Evolutionary conservation across 768 basidiomycete species (phyloP).

Genomic region (Russula sp.): DNA sequence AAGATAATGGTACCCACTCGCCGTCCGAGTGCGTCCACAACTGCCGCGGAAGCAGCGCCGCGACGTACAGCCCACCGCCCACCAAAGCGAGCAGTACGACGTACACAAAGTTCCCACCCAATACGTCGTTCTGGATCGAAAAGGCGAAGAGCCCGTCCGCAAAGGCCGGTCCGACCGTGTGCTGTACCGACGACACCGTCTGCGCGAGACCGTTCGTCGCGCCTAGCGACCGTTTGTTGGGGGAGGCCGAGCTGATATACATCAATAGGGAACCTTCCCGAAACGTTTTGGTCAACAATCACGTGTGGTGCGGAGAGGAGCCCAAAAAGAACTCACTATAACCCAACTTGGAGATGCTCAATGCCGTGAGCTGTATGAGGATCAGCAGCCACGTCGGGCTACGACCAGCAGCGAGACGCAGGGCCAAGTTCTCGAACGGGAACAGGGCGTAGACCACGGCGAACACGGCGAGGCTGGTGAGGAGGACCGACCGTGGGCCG

Average conservation of each 20-base stretch:
- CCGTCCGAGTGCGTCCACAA: neutral
- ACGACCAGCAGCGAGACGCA: neutral
- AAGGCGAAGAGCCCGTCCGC: conserved; percentile 60
- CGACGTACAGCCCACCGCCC: neutral
- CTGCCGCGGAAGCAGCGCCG: neutral
- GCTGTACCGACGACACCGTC: conserved; percentile 32
- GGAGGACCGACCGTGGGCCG: neutral
- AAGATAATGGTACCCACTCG: neutral
- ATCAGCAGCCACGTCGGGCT: neutral
- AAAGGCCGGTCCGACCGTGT: conserved; percentile 44
- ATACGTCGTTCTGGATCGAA: conserved; percentile 39
- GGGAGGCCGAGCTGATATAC: conserved; percentile 55
- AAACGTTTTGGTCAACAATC: too few relatives aligned
- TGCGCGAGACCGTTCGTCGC: conserved; percentile 52
- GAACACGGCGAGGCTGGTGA: conserved; percentile 23
- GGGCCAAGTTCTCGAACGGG: conserved; percentile 18
- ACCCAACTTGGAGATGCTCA: neutral
- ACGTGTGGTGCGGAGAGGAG: too few relatives aligned
- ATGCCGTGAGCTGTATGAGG: neutral
- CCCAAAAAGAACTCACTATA: neutral
- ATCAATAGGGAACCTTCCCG: conserved; percentile 66
- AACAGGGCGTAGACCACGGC: conserved; percentile 24
- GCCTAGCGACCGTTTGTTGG: conserved; percentile 56
- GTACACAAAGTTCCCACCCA: conserved; percentile 35
- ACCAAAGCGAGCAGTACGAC: neutral